A percentile compares a stretch with the other conserved stretches of the same genome.
phyloP scores from a whole-genome alignment of 2,329 filamentous ascomycete genomes.

The Trichophyton equinum region DNA sequence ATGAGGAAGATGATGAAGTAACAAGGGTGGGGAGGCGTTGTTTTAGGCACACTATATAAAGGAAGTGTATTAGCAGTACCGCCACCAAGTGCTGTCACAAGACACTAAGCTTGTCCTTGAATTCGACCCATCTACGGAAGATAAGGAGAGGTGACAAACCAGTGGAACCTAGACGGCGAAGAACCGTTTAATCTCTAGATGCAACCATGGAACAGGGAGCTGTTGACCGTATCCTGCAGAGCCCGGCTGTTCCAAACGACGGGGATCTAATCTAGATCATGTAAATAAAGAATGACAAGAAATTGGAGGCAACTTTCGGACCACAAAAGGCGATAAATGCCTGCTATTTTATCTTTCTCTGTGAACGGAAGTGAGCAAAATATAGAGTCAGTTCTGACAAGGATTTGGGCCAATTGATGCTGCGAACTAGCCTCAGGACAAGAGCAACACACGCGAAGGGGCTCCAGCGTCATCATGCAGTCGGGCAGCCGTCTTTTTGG shows the following conservation, averaged over 20 bases:
- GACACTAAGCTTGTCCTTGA: not conserved
- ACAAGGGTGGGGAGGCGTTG: not conserved
- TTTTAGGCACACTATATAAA: not conserved
- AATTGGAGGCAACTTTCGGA: not conserved
- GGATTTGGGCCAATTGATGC: not conserved
- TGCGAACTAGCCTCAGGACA: not conserved
- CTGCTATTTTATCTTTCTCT: not conserved
- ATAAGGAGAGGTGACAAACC: not conserved
- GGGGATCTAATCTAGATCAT: not conserved
- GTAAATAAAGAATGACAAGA: not conserved
- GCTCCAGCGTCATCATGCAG: conserved; percentile 3
- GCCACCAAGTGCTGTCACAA: conserved; percentile 2
- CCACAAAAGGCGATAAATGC: not conserved
- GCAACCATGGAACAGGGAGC: not conserved
- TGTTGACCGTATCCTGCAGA: not conserved
- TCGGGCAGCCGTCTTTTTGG: not conserved
- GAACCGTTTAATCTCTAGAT: not conserved
- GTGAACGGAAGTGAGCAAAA: not conserved
- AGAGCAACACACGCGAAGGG: not conserved
- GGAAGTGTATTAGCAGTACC: not conserved
- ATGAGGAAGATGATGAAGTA: not conserved
- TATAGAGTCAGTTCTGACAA: not conserved
- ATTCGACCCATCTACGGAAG: not conserved
- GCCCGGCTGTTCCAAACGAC: not conserved
- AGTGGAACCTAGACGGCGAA: not conserved